Evolutionary conservation across 106 monocot genomes (phyloP).

Genomic region (Phalaenopsis aphrodite): DNA sequence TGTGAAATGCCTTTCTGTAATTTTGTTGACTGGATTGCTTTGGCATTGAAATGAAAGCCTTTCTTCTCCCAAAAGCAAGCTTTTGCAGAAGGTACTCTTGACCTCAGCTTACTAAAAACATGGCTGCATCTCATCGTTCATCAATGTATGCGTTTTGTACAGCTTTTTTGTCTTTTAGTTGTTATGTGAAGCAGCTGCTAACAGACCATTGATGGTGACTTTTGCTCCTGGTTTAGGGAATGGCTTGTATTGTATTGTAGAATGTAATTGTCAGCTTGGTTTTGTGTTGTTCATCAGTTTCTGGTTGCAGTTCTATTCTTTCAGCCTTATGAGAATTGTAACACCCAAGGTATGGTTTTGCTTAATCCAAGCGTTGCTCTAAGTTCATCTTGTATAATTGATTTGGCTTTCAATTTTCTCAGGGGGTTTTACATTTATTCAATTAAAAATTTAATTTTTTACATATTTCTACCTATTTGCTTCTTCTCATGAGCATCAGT

Average conservation of each 20-base stretch:
- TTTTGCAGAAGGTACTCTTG: slow-evolving; percentile 1
- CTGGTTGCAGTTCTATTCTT: neutral
- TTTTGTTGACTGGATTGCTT: neutral
- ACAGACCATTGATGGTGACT: neutral
- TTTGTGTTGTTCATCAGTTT: neutral
- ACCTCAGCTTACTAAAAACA: neutral
- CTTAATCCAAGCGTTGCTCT: neutral
- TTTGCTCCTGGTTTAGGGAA: neutral
- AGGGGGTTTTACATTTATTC: too few relatives aligned
- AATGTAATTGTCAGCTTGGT: neutral
- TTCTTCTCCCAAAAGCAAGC: neutral
- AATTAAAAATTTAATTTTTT: too few relatives aligned
- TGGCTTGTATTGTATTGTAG: slow-evolving; percentile 2
- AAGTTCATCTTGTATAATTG: neutral
- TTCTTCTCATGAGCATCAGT: neutral
- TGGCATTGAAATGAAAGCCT: neutral
- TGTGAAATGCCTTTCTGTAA: neutral
- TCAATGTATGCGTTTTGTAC: neutral
- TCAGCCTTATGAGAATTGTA: neutral
- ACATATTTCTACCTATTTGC: too few relatives aligned
- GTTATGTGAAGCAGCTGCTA: neutral
- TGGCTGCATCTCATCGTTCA: neutral
- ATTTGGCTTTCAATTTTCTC: neutral
- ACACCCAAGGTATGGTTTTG: neutral
- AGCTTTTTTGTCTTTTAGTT: neutral